Evolutionary conservation across 805 yeast species (phyloP), one percentile per base, ranked within the genome.

Genomic region (Candida sithepensis): DNA sequence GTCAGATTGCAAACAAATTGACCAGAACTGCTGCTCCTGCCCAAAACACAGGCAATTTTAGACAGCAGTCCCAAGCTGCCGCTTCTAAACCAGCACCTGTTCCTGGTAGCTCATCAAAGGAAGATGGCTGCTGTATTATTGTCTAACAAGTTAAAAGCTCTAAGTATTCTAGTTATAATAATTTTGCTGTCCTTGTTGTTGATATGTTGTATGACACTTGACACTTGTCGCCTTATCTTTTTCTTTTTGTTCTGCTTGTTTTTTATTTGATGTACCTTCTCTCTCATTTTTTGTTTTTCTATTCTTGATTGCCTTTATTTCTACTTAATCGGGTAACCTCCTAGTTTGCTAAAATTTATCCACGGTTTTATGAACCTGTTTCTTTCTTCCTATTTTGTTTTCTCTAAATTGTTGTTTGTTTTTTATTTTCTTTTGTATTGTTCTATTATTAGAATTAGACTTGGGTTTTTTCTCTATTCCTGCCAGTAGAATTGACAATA

Each of bases 1-100:
- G 68, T 49, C 66, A 50, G 26, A 43, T 46, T 44, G 49, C 48
- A 18, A 48, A 46, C 16, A 53, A 49, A 39, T 21, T 24, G 2
- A 33, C 48, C 14, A 28, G 20, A 13, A 19, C 49, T 13, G 43
- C 47, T 7, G 33, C 45, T 16, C 30, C 24, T 30, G 38, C 41
- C 42, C 19, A 16, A 3, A 22, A 7, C 16, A 21, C 26, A 5
- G 38, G 10, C 5, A 34, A 18, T 18, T 24, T 24, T 10, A 34
- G 16, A 34, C 38, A 34, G 18, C 38, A 34, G 18, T 12, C 10
- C 4, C 38, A 34, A 34, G 6, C 6, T 13, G 19, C 20, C 7
- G 12, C 4, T 13, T 13, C 12, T 34, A 34, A 34, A 5, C 21
- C 38, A n/a, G 30, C 42, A 7, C 40, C 38, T 19, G 19, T 12